These are phyloP conservation scores for Circinella umbellata DNA, from an alignment of 371 early-diverging fungal species.

Conservation along the genomic window DNA sequence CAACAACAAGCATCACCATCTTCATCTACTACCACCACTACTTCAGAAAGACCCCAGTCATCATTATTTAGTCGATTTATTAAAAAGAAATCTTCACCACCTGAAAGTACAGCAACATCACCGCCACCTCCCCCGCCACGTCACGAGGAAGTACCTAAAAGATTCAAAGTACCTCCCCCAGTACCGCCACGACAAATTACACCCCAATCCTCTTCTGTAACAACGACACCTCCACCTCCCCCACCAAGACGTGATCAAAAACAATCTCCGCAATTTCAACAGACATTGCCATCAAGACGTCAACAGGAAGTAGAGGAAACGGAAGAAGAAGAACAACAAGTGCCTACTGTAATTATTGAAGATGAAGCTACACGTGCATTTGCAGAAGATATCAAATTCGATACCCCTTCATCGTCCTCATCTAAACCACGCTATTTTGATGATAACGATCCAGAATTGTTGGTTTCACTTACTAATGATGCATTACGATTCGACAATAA, in stretches of 20 bases:
- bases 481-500: conserved; percentile 14
- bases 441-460: conserved; percentile 21
- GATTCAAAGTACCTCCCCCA: conserved; percentile 10
- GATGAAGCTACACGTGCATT: conserved; percentile 53
- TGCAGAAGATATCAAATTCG: conserved; percentile 38
- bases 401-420: conserved; percentile 3
- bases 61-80: conserved; percentile 24
- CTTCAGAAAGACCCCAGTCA: conserved; percentile 2
- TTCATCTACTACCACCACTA: no score
- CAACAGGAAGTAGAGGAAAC: conserved; percentile 13
- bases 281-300: no score
- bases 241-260: conserved; percentile 3
- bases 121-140: conserved; percentile 12
- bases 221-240: neutral
- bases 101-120: neutral
- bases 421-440: conserved; percentile 7
- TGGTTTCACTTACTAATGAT: conserved; percentile 22
- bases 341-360: conserved; percentile 28
- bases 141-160: neutral
- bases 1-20: neutral
- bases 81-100: conserved; percentile 15
- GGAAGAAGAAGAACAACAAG: conserved; percentile 24
- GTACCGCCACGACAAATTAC: conserved; percentile 6
- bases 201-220: neutral
- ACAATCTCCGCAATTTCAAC: conserved; percentile 2